Base-by-base conservation (phyloP, 805 yeast genomes). In the Candida maris region DNA sequence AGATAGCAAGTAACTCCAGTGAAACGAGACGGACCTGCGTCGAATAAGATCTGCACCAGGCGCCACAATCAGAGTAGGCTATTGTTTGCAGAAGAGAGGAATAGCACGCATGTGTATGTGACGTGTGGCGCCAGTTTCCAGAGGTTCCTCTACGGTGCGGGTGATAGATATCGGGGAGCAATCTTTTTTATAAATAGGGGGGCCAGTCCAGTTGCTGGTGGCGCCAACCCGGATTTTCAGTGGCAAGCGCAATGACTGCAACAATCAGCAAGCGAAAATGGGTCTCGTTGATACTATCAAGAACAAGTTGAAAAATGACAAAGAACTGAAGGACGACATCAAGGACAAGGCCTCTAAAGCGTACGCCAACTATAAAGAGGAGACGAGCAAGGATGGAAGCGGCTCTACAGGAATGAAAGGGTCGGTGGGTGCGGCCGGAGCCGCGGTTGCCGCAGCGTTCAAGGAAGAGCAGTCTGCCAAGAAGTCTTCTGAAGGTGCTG, bases 241-340 rank as follows among this genome's bases (percentile, higher is more conserved):
- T n/a, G n/a, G n/a, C n/a, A n/a, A n/a, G n/a, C n/a, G n/a, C n/a
- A n/a, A n/a, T n/a, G n/a, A n/a, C n/a, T n/a, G n/a, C n/a, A n/a
- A n/a, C n/a, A n/a, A n/a, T 29, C 19, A 34, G 29, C 19, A 9
- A 12, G 12, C 14, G 38, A 49, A 37, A 44, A 52, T 52, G 57
- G 74, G 74, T 39, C 54, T 69, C 36, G 64, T 70, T 46, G 73
- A 68, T 45, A 56, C 52, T 36, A 69, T 65, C 28, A 68, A 64
- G 52, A 60, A 65, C 19, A 59, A 59, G 34, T 56, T 63, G 27
- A 25, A 7, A 16, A 39, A 33, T 21, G 55, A 47, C 42, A 48
- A 50, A 26, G 30, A 38, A 20, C 50, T 50, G 53, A 45, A 46
- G 44, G 41, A 44, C 37, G 43, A 49, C 20, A 14, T 45, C 27